These are phyloP conservation scores for Stropharia rugosoannulata DNA, from an alignment of 768 basidiomycete genomes.

Conservation along the genomic window DNA sequence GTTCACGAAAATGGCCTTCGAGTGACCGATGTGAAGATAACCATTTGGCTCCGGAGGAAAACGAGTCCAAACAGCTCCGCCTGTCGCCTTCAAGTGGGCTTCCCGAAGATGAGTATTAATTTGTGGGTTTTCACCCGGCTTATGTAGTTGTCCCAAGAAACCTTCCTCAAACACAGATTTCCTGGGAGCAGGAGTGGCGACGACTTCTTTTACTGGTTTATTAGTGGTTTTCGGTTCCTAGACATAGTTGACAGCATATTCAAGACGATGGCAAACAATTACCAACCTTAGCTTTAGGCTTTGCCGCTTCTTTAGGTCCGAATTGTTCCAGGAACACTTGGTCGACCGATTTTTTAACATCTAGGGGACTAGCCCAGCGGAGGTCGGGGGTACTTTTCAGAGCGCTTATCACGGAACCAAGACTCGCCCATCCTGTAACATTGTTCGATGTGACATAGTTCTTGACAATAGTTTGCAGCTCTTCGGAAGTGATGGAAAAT, in stretches of 20 bases:
- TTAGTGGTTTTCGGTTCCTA: constrained; percentile 43
- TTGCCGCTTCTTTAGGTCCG: constrained; percentile 68
- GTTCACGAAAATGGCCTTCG: constrained; percentile 97
- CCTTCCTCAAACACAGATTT: constrained; percentile 90
- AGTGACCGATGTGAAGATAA: constrained; percentile 93
- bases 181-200: constrained; percentile 37
- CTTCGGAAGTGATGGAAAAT: constrained; percentile 69
- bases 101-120: constrained; percentile 74
- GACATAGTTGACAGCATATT: background rate
- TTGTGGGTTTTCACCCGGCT: constrained; percentile 92
- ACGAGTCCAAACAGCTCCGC: constrained; percentile 86
- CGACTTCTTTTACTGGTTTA: constrained; percentile 24
- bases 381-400: constrained; percentile 62
- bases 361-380: constrained; percentile 83
- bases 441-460: constrained; percentile 56
- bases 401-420: constrained; percentile 65
- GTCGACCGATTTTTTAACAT: constrained; percentile 82
- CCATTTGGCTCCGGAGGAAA: constrained; percentile 99
- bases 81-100: constrained; percentile 77
- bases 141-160: constrained; percentile 90
- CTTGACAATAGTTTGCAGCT: constrained; percentile 55
- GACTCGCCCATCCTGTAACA: constrained; percentile 70
- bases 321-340: constrained; percentile 63
- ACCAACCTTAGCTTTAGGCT: constrained; percentile 65
- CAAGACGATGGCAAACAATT: constrained; percentile 26